Conservation (phyloP, 805 yeast genomes). For the Candida parachauliodes region DNA sequence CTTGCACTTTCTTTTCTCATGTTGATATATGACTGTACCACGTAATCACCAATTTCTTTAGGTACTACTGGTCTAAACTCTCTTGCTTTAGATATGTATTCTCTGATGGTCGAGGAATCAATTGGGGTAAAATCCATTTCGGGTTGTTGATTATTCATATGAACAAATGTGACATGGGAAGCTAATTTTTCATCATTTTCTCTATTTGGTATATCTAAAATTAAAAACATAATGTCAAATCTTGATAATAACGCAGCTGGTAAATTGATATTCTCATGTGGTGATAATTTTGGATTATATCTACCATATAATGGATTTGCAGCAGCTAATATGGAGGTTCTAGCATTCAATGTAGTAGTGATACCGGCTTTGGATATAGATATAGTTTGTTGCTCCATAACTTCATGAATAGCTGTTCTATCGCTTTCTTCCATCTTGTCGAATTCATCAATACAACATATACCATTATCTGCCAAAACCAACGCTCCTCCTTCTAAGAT, state of each 20-base stretch:
- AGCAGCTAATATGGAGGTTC: constrained; percentile 94
- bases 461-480: constrained; percentile 94
- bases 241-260: constrained; percentile 96
- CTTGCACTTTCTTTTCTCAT: constrained; percentile 88
- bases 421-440: constrained; percentile 98
- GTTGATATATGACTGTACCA: constrained; percentile 80
- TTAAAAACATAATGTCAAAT: constrained; percentile 83
- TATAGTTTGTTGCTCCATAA: constrained; percentile 98
- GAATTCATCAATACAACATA: constrained; percentile 98
- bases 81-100: constrained; percentile 83
- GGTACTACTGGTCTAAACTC: constrained; percentile 82
- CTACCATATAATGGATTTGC: constrained; percentile 98
- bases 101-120: constrained; percentile 77
- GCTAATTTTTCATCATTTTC: constrained; percentile 86
- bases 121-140: constrained; percentile 69
- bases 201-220: constrained; percentile 78
- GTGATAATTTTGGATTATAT: constrained; percentile 84
- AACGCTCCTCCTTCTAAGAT: constrained; percentile 97
- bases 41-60: constrained; percentile 78
- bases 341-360: constrained; percentile 90
- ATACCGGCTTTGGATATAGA: constrained; percentile 97
- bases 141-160: constrained; percentile 89
- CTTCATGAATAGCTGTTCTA: constrained; percentile 97
- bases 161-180: constrained; percentile 91
- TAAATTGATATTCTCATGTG: constrained; percentile 90